phyloP scores from a whole-genome alignment of 345 rosid genomes.

The Ceriops tagal region DNA sequence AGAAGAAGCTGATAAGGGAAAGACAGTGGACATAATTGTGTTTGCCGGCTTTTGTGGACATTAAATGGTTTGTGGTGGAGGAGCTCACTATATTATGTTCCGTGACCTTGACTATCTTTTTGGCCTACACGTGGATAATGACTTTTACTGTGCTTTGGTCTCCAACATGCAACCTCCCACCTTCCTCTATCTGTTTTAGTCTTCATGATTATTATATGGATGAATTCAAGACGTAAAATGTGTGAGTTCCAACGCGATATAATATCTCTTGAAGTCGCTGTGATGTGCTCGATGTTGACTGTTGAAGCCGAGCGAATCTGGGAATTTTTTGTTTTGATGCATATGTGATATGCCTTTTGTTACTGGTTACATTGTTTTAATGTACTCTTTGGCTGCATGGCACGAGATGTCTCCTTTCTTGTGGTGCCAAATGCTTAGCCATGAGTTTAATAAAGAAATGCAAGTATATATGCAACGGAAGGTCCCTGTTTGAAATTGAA shows the following conservation, averaged over 20 bases:
- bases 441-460: no score
- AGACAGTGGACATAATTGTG: constrained; percentile 39
- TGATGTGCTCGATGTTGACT: no score
- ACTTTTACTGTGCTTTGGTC: constrained; percentile 5
- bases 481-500: constrained; percentile 11
- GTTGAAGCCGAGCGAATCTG: no score
- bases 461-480: not conserved
- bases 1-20: constrained; percentile 34
- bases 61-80: constrained; percentile 17
- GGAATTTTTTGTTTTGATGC: no score
- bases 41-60: constrained; percentile 38
- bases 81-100: no score
- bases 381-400: not conserved
- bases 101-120: constrained; percentile 2
- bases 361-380: not conserved
- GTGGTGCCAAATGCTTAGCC: constrained; percentile 3
- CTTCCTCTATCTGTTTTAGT: not conserved
- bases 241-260: no score
- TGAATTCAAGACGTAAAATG: no score
- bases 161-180: not conserved
- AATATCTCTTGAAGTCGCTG: no score
- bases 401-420: not conserved
- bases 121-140: constrained; percentile 25
- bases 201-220: no score
- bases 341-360: no score